Evolutionary conservation across 306 rosid genomes (phyloP).

Genomic region (Purshia tridentata): DNA sequence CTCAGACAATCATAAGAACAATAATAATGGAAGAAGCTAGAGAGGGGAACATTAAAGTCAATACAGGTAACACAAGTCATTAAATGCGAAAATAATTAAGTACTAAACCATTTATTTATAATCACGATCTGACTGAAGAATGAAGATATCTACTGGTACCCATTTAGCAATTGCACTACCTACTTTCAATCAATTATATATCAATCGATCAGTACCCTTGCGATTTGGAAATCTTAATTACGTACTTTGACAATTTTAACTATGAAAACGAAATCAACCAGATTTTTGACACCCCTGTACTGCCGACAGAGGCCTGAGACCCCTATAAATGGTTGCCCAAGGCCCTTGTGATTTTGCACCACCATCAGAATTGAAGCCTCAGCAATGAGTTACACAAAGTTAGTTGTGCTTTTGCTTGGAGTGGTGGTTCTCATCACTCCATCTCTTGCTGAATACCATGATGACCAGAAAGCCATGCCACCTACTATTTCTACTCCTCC

Average conservation of each 20-base stretch:
- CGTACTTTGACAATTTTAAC: background rate
- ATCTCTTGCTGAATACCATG: slow-evolving; percentile 12
- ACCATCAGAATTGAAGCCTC: background rate
- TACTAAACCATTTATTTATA: too few relatives aligned
- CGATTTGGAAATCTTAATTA: too few relatives aligned
- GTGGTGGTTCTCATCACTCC: slow-evolving; percentile 10
- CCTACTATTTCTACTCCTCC: slow-evolving; percentile 3
- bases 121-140: too few relatives aligned
- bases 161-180: too few relatives aligned
- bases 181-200: too few relatives aligned
- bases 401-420: slow-evolving; percentile 13
- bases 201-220: too few relatives aligned
- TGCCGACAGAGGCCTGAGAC: background rate
- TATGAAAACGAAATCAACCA: background rate
- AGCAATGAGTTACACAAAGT: slow-evolving; percentile 4
- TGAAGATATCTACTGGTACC: too few relatives aligned
- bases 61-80: too few relatives aligned
- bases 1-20: too few relatives aligned
- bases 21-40: too few relatives aligned
- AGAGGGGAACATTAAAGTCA: too few relatives aligned
- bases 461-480: background rate
- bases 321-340: background rate
- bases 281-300: slow-evolving; percentile 1
- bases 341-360: background rate
- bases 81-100: too few relatives aligned